phyloP scores from a whole-genome alignment of 257 asterid genomes.

The Petunia secreta region DNA sequence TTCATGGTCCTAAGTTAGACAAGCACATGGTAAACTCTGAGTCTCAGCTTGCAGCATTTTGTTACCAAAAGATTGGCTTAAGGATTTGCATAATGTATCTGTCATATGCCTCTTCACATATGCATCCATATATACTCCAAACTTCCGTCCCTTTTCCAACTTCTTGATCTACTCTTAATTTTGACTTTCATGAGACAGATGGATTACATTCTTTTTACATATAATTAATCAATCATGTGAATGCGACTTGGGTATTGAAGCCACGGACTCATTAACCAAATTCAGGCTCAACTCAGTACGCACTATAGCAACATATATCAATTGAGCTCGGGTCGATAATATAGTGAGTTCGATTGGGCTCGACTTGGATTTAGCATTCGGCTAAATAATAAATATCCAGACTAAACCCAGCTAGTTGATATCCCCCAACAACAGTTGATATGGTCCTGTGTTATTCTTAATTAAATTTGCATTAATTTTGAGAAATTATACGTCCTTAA shows the following conservation, averaged over 20 bases:
- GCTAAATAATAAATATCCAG: too few species aligned
- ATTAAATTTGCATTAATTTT: too few species aligned
- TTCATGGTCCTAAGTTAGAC: not conserved
- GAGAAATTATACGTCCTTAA: too few species aligned
- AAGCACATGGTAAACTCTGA: not conserved
- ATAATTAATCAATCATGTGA: conserved; percentile 23
- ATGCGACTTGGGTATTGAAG: not conserved
- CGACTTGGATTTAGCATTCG: too few species aligned
- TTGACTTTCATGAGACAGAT: conserved; percentile 17
- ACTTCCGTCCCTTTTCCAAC: not conserved
- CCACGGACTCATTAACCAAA: not conserved
- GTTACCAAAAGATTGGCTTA: not conserved
- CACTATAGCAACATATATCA: too few species aligned
- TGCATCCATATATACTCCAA: not conserved
- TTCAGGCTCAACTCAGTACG: too few species aligned
- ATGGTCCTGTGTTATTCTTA: too few species aligned
- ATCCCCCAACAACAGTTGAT: too few species aligned
- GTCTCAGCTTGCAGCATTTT: not conserved
- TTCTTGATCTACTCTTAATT: not conserved
- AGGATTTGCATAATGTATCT: not conserved
- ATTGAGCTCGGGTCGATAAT: too few species aligned
- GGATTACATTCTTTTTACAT: conserved; percentile 11
- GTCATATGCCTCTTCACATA: not conserved
- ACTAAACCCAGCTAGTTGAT: too few species aligned
- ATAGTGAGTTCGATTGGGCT: too few species aligned